Percentiles rank a stretch among this genome's conserved stretches.
Conservation (phyloP, 768 basidiomycete genomes). For the Kwoniella dendrophila region DNA sequence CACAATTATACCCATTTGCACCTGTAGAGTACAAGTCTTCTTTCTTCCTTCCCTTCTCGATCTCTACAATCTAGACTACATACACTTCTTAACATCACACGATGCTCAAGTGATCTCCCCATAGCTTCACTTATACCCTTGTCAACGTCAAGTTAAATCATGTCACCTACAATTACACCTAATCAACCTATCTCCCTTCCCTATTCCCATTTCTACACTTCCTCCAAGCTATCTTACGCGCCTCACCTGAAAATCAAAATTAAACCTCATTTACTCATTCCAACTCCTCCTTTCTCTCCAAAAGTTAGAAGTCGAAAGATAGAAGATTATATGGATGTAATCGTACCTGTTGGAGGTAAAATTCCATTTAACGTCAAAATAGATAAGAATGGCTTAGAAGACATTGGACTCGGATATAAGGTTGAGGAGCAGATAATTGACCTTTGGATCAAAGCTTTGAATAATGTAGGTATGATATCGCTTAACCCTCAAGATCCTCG, state of each 20-base stretch:
- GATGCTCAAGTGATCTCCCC: no score
- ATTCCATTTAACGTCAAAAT: constrained; percentile 25
- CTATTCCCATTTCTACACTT: constrained; percentile 11
- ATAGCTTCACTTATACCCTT: neutral
- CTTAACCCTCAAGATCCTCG: no score
- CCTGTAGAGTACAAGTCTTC: neutral
- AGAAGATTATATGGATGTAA: constrained; percentile 34
- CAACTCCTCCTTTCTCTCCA: constrained; percentile 22
- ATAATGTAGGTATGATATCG: neutral
- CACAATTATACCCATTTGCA: neutral
- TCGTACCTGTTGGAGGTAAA: constrained; percentile 36
- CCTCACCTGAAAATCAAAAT: constrained; percentile 27
- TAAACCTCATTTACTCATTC: constrained; percentile 26
- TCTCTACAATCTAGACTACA: neutral
- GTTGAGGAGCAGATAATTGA: neutral
- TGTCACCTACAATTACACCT: constrained; percentile 11
- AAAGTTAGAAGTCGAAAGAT: constrained; percentile 21
- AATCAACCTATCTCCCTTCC: constrained; percentile 15
- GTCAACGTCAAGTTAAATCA: no score
- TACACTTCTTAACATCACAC: no score
- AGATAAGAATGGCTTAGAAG: neutral
- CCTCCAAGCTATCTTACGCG: neutral
- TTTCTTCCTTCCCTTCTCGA: neutral
- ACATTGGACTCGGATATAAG: neutral
- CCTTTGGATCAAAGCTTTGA: neutral